phyloP scores from a whole-genome alignment of 1,139 yeast genomes.

The Wickerhamomyces sp. region DNA sequence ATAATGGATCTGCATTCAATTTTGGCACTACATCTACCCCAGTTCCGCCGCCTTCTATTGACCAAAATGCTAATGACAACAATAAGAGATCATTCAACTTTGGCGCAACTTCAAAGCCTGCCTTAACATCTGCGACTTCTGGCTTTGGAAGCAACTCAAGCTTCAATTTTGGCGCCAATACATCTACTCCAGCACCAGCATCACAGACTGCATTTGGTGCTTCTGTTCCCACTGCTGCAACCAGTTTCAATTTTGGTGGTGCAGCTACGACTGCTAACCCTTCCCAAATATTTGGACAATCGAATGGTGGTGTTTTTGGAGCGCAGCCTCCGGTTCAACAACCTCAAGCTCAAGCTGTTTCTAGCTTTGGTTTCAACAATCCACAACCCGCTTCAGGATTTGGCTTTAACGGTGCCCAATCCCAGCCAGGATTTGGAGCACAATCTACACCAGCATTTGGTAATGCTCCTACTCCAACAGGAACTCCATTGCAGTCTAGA shows the following conservation, averaged over 20 bases:
- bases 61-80: constrained; percentile 4
- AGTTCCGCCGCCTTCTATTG: constrained; percentile 5
- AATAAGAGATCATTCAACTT: constrained; percentile 12
- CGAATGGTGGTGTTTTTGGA: constrained; percentile 9
- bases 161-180: constrained; percentile 2
- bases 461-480: constrained; percentile 17
- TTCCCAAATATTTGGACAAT: constrained; percentile 10
- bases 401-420: not conserved
- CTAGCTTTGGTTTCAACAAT: not conserved
- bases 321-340: constrained; percentile 3
- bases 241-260: constrained; percentile 15
- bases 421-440: not conserved
- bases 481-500: constrained; percentile 11
- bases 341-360: not conserved
- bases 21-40: constrained; percentile 14
- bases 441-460: constrained; percentile 3
- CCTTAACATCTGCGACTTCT: constrained; percentile 1
- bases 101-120: constrained; percentile 7
- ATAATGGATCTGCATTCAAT: constrained; percentile 11
- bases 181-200: constrained; percentile 3
- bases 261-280: constrained; percentile 9
- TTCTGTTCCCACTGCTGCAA: not conserved
- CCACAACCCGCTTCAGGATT: not conserved
- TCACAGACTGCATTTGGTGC: constrained; percentile 6
- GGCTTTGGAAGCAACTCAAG: constrained; percentile 4